Base-by-base conservation (phyloP, 257 asterid species). In the Solanum virginianum region DNA sequence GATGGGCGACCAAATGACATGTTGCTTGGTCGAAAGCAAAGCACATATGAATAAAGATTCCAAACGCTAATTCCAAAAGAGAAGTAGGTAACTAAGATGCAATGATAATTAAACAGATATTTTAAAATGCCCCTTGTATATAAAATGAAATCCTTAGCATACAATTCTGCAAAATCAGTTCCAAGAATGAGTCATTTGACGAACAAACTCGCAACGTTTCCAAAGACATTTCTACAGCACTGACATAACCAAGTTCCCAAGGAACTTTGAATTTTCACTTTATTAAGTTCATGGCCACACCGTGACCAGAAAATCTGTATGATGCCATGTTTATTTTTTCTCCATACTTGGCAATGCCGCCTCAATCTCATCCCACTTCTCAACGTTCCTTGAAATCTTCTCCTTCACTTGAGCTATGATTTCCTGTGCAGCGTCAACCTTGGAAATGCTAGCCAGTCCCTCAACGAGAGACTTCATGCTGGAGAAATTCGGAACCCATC, bases 381-480 rank as follows among this genome's bases (percentile, higher is more conserved):
- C 93, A 77, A 91, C 90, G 75, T 90, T 87, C 62, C 85, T 87
- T 2, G 91, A 22, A 86, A 94, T 95, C 70, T 88, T 94, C 89
- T 86, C 89, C 90, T 92, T 95, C 87, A 95, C 80, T 84, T 80
- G 90, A 26, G 89, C 86, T 29, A 95, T 87, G 32, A 95, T 89
- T 54, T 90, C 90, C 83, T 80, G 91, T 0, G 98, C 97, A 41
- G 94, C 98, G 15, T 91, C 91, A 71, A 91, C 90, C 86, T 88
- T 95, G 11, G 86, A 90, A 69, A 88, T 90, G 86, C 92, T 89
- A 83, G 86, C 93, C 53, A 97, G 86, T 51, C 98, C 98, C 65
- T 90, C 87, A 39, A 95, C 98, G n/a, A 96, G 99, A 62, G 84
- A 59, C 88, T 83, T 94, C 98, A 92, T 93, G 53, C 92, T 91